Conservation (phyloP, 1,284 basidiomycete genomes). For the Ustilago crameri region DNA sequence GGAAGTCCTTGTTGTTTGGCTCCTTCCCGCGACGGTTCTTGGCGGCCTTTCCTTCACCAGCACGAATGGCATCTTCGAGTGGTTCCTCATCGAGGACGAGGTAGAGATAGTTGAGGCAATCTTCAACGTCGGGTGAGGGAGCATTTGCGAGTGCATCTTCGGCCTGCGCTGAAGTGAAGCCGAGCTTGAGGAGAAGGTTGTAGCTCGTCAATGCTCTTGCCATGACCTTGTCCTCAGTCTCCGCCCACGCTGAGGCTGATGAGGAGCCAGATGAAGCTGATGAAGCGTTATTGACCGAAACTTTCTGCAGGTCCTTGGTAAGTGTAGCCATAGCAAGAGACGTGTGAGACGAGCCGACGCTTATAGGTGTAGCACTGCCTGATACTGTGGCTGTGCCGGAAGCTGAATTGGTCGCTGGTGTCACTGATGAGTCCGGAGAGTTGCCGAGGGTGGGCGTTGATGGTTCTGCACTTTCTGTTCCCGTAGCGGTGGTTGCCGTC, state of each 20-base stretch:
- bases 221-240: constrained; percentile 73
- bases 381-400: constrained; percentile 24
- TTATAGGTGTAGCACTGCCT: constrained; percentile 41
- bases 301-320: constrained; percentile 42
- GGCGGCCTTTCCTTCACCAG: constrained; percentile 67
- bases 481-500: constrained; percentile 5
- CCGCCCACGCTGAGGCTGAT: constrained; percentile 24
- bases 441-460: constrained; percentile 2
- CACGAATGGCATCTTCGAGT: constrained; percentile 73
- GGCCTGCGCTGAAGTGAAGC: constrained; percentile 79
- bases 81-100: constrained; percentile 72
- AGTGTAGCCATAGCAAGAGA: constrained; percentile 45
- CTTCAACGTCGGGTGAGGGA: constrained; percentile 80
- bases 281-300: constrained; percentile 17
- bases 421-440: constrained; percentile 13
- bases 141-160: constrained; percentile 76
- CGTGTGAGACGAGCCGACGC: constrained; percentile 29
- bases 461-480: not conserved
- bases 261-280: constrained; percentile 16
- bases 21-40: constrained; percentile 50
- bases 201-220: constrained; percentile 81
- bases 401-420: constrained; percentile 20
- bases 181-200: constrained; percentile 83
- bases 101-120: constrained; percentile 75
- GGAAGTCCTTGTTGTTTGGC: constrained; percentile 15